Conservation (phyloP, 2,329 filamentous ascomycete species). For the Tolypocladium paradoxum region DNA sequence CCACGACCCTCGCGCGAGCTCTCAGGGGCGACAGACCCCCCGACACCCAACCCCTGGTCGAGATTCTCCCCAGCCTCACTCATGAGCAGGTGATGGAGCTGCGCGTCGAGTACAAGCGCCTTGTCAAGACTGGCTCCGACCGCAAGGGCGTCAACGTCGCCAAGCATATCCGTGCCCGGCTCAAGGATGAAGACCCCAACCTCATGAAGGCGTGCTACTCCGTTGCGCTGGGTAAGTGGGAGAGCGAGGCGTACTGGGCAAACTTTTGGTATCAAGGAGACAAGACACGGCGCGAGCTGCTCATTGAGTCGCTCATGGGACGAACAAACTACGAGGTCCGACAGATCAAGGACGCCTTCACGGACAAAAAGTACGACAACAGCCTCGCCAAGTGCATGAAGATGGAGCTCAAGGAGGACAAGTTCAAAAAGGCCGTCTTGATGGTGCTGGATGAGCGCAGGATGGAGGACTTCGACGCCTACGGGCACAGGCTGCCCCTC, state of each 20-base stretch:
- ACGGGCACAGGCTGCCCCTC: slow-evolving; percentile 45
- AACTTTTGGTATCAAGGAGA: slow-evolving; percentile 96
- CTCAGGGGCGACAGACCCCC: slow-evolving; percentile 56
- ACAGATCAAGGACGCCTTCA: slow-evolving; percentile 78
- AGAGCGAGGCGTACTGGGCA: slow-evolving; percentile 93
- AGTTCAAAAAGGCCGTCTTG: slow-evolving; percentile 83
- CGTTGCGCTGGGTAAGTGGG: slow-evolving; percentile 80
- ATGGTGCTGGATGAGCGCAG: slow-evolving; percentile 71
- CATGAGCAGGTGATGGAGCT: slow-evolving; percentile 83
- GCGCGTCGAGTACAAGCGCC: slow-evolving; percentile 79
- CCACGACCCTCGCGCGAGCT: slow-evolving; percentile 62
- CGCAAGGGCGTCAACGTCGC: slow-evolving; percentile 74
- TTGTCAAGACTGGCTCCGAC: slow-evolving; percentile 66
- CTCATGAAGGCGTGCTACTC: slow-evolving; percentile 90
- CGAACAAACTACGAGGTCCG: slow-evolving; percentile 78
- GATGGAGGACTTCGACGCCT: slow-evolving; percentile 68
- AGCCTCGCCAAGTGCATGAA: slow-evolving; percentile 77
- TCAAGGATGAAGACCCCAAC: slow-evolving; percentile 62
- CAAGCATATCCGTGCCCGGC: slow-evolving; percentile 68
- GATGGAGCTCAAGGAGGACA: slow-evolving; percentile 86
- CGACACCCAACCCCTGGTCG: slow-evolving; percentile 62
- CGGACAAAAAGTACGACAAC: slow-evolving; percentile 84
- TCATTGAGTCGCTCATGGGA: slow-evolving; percentile 91
- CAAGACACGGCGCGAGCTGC: slow-evolving; percentile 70
- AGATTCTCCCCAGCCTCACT: slow-evolving; percentile 73